These are phyloP conservation scores for Ogataea wickerhamii DNA, from an alignment of 805 yeast genomes.

Conservation along the genomic window DNA sequence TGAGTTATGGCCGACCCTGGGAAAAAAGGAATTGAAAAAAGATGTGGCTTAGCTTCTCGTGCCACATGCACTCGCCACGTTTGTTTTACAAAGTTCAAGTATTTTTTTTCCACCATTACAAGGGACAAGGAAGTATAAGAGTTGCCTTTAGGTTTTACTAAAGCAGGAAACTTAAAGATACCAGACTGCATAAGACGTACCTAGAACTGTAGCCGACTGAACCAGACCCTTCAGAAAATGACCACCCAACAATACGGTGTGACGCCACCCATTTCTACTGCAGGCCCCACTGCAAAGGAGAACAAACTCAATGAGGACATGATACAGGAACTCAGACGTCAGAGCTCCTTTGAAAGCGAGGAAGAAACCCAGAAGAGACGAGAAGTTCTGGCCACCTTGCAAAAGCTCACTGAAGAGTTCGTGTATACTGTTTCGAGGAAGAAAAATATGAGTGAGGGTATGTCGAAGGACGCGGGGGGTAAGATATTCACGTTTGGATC, in stretches of 20 bases:
- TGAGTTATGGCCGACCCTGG: no score
- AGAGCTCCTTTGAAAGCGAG: conserved; percentile 88
- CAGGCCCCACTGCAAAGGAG: conserved; percentile 81
- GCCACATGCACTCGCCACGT: no score
- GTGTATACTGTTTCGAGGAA: conserved; percentile 75
- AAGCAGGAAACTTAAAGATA: no score
- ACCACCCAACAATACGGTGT: conserved; percentile 54
- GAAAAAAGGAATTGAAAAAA: no score
- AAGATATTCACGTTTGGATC: conserved; percentile 96
- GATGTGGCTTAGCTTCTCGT: no score
- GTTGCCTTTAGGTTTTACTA: no score
- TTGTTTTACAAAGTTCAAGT: no score
- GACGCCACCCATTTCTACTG: conserved; percentile 80
- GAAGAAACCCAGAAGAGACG: conserved; percentile 78
- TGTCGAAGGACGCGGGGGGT: conserved; percentile 98
- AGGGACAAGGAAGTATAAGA: no score
- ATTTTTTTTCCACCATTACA: no score
- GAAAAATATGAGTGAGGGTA: conserved; percentile 93
- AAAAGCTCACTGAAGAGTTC: conserved; percentile 72
- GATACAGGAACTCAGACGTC: conserved; percentile 72
- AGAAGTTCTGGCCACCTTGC: conserved; percentile 67
- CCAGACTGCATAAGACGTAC: no score
- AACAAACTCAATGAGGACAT: conserved; percentile 68
- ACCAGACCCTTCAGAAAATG: no score
- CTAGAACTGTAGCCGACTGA: no score